Evolutionary conservation across 1,139 yeast genomes (phyloP).

Genomic region (Protomyces macrosporus): DNA sequence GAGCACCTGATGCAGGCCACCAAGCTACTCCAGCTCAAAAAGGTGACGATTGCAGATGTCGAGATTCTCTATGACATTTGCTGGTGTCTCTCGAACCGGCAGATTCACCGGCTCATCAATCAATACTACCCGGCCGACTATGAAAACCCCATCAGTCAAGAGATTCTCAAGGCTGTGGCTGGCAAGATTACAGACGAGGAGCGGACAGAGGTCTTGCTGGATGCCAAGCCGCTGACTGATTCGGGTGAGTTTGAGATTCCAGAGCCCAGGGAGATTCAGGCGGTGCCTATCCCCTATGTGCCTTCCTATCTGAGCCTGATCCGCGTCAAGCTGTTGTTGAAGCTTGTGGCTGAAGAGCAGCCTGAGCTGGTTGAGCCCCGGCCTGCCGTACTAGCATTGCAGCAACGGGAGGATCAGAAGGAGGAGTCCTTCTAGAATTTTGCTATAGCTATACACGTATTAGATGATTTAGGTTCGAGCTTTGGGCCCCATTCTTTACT

Average conservation of each 20-base stretch:
- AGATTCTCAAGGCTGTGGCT: constrained; percentile 76
- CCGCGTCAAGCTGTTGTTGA: constrained; percentile 10
- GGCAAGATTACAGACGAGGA: constrained; percentile 63
- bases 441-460: too few relatives aligned
- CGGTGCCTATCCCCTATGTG: constrained; percentile 83
- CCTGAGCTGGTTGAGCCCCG: background rate
- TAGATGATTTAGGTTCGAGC: too few relatives aligned
- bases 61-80: constrained; percentile 92
- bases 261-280: constrained; percentile 75
- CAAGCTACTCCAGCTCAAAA: constrained; percentile 79
- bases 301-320: constrained; percentile 44
- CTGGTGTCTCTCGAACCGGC: constrained; percentile 87
- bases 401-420: background rate
- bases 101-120: constrained; percentile 78
- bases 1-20: constrained; percentile 91
- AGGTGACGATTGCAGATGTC: constrained; percentile 66
- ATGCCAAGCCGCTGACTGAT: constrained; percentile 56
- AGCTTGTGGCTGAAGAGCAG: constrained; percentile 5
- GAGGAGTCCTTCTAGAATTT: too few relatives aligned
- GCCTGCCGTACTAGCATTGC: background rate
- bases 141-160: constrained; percentile 86
- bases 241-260: constrained; percentile 83
- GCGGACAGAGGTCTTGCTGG: constrained; percentile 40
- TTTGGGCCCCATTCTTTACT: too few relatives aligned
- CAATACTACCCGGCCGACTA: constrained; percentile 92